Evolutionary conservation across 2,329 filamentous ascomycete species (phyloP).

Genomic region (Diplodia scrobiculata): DNA sequence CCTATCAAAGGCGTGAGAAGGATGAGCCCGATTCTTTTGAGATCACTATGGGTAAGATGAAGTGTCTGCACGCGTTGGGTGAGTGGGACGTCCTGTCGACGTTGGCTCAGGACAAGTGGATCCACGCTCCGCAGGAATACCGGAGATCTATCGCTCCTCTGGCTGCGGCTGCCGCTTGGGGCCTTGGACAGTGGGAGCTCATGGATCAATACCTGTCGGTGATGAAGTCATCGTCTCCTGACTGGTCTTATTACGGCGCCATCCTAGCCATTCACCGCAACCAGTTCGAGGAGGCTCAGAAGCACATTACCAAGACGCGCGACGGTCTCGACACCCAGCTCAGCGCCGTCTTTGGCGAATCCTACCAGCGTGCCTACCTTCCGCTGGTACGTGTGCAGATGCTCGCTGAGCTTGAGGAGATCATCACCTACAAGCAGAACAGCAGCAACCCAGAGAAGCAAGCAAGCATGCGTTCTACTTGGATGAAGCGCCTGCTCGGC

Average conservation of each 20-base stretch:
- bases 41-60: constrained; percentile 99
- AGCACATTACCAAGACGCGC: constrained; percentile 85
- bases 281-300: constrained; percentile 87
- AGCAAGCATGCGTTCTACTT: constrained; percentile 86
- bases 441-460: constrained; percentile 78
- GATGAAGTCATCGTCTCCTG: constrained; percentile 90
- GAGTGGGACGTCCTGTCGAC: constrained; percentile 94
- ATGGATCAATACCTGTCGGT: constrained; percentile 97
- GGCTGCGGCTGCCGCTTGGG: constrained; percentile 95
- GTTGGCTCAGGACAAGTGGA: constrained; percentile 90
- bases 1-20: constrained; percentile 85
- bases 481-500: constrained; percentile 91
- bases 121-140: constrained; percentile 82
- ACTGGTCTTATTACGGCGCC: constrained; percentile 95
- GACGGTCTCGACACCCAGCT: constrained; percentile 95
- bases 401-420: constrained; percentile 96
- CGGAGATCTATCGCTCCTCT: constrained; percentile 89
- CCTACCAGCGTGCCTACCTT: constrained; percentile 94
- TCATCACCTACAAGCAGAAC: constrained; percentile 96
- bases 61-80: constrained; percentile 91
- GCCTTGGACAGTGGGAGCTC: constrained; percentile 91
- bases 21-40: constrained; percentile 75
- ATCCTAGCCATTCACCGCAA: constrained; percentile 94
- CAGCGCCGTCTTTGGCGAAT: constrained; percentile 94
- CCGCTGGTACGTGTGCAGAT: constrained; percentile 99